Evolutionary conservation across 371 early-diverging fungal genomes (phyloP).

Genomic region (Umbelopsis sp.): DNA sequence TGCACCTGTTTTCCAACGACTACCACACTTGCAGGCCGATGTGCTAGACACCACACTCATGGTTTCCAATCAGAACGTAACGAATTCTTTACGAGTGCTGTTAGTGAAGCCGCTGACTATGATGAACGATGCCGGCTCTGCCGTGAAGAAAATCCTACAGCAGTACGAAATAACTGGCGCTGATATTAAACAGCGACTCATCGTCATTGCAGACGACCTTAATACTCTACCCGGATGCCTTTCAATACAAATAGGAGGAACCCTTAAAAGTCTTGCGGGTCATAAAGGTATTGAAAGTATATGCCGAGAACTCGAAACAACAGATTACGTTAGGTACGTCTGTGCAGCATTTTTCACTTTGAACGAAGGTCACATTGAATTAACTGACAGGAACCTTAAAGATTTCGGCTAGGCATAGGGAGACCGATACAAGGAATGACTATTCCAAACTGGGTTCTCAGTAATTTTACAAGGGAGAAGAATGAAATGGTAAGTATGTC

Average conservation of each 20-base stretch:
- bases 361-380: background rate
- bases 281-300: slow-evolving; percentile 58
- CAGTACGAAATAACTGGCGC: slow-evolving; percentile 37
- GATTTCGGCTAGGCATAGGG: slow-evolving; percentile 48
- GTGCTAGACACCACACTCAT: background rate
- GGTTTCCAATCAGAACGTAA: background rate
- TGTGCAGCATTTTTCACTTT: background rate
- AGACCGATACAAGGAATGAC: slow-evolving; percentile 34
- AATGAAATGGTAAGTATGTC: slow-evolving; percentile 47
- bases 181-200: slow-evolving; percentile 22
- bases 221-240: slow-evolving; percentile 56
- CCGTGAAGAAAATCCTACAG: slow-evolving; percentile 46
- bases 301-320: slow-evolving; percentile 37
- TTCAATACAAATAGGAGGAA: slow-evolving; percentile 53
- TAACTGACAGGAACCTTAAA: background rate
- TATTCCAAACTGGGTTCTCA: slow-evolving; percentile 48
- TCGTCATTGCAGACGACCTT: slow-evolving; percentile 58
- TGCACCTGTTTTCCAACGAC: slow-evolving; percentile 42
- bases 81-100: slow-evolving; percentile 50
- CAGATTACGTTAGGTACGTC: slow-evolving; percentile 38
- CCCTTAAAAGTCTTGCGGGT: slow-evolving; percentile 44
- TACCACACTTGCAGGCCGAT: slow-evolving; percentile 41
- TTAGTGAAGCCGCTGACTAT: slow-evolving; percentile 55
- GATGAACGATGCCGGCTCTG: slow-evolving; percentile 54
- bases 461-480: slow-evolving; percentile 38